Base-by-base conservation (phyloP, 176 grass and related monocot genomes). In the Triticum monococcum region DNA sequence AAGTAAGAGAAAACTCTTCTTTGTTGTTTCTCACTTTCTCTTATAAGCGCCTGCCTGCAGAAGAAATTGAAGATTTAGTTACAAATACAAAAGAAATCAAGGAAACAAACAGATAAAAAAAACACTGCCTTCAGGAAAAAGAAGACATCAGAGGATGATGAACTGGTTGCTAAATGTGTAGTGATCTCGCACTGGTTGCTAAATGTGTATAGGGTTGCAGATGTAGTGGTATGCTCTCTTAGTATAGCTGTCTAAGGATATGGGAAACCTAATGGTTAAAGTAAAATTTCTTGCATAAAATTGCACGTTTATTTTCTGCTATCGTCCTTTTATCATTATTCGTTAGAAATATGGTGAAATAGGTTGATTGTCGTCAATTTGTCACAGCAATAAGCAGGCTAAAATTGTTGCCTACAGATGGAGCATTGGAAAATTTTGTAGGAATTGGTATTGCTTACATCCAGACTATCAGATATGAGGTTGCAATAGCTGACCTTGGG, bases 1-100 rank as follows among this genome's bases (percentile, higher is more conserved):
- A 98, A 98, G 96, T 98, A 86, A 90, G 91, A 75, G 75, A 71
- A 68, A 79, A 0, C 20, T 73, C 64, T 87, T 80, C n/a, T 84
- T 35, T 41, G 64, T 45, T 88, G 30, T 76, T 68, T 72, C 25
- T 37, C 79, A 52, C 48, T 52, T 52, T 17, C 48, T 52, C 52
- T 43, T 72, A 38, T 87, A 37, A 54, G 17, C 20, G 16, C 30
- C 18, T 68, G 31, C 40, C 14, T 14, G 31, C 57, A 64, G 7
- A 63, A 78, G 69, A 79, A 23, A 12, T 56, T 4, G 7, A 31
- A 35, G 20, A 41, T 9, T 75, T 25, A 41, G 30, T 3, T 75
- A 17, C 16, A 75, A 30, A 12, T 13, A 16, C 72, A 75, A 75
- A 75, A 48, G 40, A 75, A 75, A 50, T 75, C 43, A 7, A 50